Percentiles rank a stretch among this genome's conserved stretches.
Conservation (phyloP, 495 filamentous ascomycete species). For the Paragyromitra xinjiangensis region DNA sequence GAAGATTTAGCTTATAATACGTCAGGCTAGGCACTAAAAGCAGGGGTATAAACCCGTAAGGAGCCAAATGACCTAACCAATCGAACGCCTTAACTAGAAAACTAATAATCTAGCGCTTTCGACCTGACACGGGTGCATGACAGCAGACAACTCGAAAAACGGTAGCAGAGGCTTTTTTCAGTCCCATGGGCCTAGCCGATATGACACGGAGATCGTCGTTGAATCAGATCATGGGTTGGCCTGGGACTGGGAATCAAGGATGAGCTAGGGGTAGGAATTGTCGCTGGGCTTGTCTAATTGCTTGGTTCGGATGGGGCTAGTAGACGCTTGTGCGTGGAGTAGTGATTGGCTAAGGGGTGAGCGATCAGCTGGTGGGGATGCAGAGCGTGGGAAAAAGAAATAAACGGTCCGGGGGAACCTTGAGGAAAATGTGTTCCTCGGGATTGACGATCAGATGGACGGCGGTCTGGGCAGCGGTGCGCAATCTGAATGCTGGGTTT, state of each 20-base stretch:
- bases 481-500: background rate
- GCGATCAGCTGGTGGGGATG: background rate
- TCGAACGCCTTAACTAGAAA: background rate
- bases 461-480: background rate
- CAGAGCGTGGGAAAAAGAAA: background rate
- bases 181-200: background rate
- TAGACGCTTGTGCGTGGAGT: background rate
- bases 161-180: background rate
- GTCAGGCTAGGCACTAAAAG: background rate
- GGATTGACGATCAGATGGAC: too few species aligned
- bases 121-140: conserved; percentile 2
- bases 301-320: background rate
- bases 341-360: background rate
- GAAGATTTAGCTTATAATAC: background rate
- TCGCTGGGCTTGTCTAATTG: background rate
- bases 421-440: background rate
- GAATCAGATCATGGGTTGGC: background rate
- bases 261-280: background rate
- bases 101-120: background rate
- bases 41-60: background rate
- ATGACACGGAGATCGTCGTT: background rate
- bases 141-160: background rate
- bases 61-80: background rate
- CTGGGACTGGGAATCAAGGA: background rate
- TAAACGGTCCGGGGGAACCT: background rate